Conservation (phyloP, 768 basidiomycete species). For the Leccinellum rugosiceps region DNA sequence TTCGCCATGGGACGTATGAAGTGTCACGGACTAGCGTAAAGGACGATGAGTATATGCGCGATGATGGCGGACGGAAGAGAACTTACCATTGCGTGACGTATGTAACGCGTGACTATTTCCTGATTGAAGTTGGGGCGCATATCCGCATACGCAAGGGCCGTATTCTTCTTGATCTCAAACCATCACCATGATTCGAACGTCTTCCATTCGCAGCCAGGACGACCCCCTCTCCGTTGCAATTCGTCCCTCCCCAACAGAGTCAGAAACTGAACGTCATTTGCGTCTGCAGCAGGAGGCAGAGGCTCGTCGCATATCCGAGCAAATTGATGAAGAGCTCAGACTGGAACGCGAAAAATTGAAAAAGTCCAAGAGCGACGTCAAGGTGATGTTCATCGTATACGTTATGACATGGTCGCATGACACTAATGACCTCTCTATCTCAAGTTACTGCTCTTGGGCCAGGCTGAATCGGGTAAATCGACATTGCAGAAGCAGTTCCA, state of each 20-base stretch:
- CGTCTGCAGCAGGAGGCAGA: slow-evolving; percentile 69
- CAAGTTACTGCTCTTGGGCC: slow-evolving; percentile 71
- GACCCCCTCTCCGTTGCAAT: slow-evolving; percentile 72
- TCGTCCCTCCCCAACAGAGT: slow-evolving; percentile 63
- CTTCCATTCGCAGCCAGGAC: slow-evolving; percentile 70
- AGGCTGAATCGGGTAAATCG: slow-evolving; percentile 77
- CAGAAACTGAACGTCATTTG: slow-evolving; percentile 55
- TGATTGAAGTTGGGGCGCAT: slow-evolving; percentile 3
- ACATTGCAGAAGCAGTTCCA: slow-evolving; percentile 79
- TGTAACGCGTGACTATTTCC: slow-evolving; percentile 28
- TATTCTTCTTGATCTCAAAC: slow-evolving; percentile 24
- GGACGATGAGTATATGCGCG: slow-evolving; percentile 13
- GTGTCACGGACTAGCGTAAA: slow-evolving; percentile 75
- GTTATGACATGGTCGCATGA: neutral
- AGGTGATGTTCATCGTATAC: slow-evolving; percentile 39
- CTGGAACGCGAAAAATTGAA: slow-evolving; percentile 63
- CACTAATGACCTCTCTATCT: slow-evolving; percentile 19
- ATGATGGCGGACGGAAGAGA: slow-evolving; percentile 22
- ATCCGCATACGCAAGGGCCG: neutral
- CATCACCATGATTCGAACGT: slow-evolving; percentile 56
- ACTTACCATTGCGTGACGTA: slow-evolving; percentile 30
- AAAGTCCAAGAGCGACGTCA: slow-evolving; percentile 70
- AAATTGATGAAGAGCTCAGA: slow-evolving; percentile 78
- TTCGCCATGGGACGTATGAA: slow-evolving; percentile 93
- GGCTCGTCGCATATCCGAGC: slow-evolving; percentile 72